A percentile compares a stretch with the other conserved stretches of the same genome.
phyloP scores from a whole-genome alignment of 805 yeast genomes.

The Saccharomycopsis oosterbeekiorum region DNA sequence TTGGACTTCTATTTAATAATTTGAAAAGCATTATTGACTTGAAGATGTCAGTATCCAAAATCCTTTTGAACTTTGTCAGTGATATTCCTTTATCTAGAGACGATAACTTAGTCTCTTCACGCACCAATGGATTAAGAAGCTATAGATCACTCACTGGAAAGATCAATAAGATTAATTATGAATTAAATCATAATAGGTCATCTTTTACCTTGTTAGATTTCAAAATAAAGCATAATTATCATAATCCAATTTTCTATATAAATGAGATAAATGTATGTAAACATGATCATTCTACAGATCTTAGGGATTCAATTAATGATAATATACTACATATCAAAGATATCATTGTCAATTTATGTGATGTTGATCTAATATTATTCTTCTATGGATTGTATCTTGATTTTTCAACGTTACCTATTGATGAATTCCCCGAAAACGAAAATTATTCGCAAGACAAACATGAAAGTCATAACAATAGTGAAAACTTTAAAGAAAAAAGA shows the following conservation, averaged over 20 bases:
- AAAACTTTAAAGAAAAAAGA: neutral
- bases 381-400: neutral
- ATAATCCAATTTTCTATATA: neutral
- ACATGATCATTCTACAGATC: neutral
- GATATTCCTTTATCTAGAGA: neutral
- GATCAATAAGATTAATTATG: neutral
- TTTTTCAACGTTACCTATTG: neutral
- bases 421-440: neutral
- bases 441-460: neutral
- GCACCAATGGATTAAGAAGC: neutral
- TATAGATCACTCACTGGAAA: neutral
- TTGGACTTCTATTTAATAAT: neutral
- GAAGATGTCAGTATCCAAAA: neutral
- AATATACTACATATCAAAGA: neutral
- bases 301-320: neutral
- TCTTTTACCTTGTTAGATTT: neutral
- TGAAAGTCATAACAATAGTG: neutral
- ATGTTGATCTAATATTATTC: neutral
- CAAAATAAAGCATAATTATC: neutral
- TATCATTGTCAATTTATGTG: neutral
- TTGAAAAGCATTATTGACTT: neutral
- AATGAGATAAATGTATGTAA: neutral
- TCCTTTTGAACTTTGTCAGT: neutral
- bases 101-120: neutral
- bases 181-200: neutral